phyloP scores from a whole-genome alignment of 805 yeast species.

The Allodekkera sacchari region DNA sequence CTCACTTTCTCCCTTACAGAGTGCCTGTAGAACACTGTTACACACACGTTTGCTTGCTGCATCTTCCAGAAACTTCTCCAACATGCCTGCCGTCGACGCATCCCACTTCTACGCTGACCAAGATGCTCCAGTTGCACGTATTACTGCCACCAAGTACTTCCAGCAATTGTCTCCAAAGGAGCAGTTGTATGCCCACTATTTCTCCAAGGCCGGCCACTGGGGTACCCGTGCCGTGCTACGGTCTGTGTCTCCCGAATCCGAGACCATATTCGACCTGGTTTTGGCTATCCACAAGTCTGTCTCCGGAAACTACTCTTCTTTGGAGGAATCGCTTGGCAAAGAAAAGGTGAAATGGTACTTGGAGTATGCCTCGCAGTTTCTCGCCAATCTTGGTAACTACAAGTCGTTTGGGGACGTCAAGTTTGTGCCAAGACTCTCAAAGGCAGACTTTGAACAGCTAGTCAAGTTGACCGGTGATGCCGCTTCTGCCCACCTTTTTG shows the following conservation, averaged over 20 bases:
- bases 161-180: conserved; percentile 51
- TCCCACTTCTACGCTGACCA: conserved; percentile 41
- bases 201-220: conserved; percentile 75
- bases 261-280: conserved; percentile 63
- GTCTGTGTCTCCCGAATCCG: conserved; percentile 79
- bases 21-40: no score
- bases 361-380: conserved; percentile 69
- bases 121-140: conserved; percentile 61
- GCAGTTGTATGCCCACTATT: conserved; percentile 72
- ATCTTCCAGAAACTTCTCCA: no score
- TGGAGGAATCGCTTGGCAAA: conserved; percentile 27
- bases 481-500: conserved; percentile 27
- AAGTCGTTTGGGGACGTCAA: conserved; percentile 87
- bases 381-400: conserved; percentile 68
- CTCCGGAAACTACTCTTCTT: conserved; percentile 37
- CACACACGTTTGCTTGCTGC: no score
- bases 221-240: conserved; percentile 76
- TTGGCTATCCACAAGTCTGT: conserved; percentile 46
- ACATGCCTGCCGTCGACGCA: conserved; percentile 13
- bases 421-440: conserved; percentile 59
- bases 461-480: conserved; percentile 33
- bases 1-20: no score
- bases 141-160: conserved; percentile 64
- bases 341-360: conserved; percentile 40
- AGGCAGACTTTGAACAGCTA: conserved; percentile 40